Conservation (phyloP, 495 filamentous ascomycete genomes). For the Annulohypoxylon maeteangense region DNA sequence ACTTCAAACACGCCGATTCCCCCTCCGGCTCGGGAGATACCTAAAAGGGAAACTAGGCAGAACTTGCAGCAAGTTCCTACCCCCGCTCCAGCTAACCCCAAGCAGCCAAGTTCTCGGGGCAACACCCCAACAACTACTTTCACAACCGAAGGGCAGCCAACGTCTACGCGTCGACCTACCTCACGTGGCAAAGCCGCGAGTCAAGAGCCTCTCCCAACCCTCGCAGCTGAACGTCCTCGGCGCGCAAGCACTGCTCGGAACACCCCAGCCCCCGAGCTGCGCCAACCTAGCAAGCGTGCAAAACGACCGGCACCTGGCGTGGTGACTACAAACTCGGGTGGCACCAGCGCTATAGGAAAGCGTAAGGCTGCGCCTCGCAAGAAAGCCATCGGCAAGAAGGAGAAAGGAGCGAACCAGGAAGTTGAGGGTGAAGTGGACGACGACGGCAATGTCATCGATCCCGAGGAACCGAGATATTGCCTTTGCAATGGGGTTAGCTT, state of each 20-base stretch:
- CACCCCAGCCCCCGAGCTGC: slow-evolving; percentile 62
- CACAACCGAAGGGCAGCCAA: slow-evolving; percentile 31
- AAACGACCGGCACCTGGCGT: slow-evolving; percentile 83
- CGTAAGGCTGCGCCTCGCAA: slow-evolving; percentile 81
- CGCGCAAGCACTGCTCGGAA: slow-evolving; percentile 67
- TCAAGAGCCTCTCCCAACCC: slow-evolving; percentile 59
- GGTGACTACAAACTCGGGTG: slow-evolving; percentile 77
- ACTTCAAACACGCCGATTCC: slow-evolving; percentile 66
- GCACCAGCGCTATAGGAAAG: slow-evolving; percentile 77
- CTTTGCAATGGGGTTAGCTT: slow-evolving; percentile 91
- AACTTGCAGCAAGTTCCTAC: slow-evolving; percentile 46
- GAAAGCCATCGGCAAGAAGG: slow-evolving; percentile 60
- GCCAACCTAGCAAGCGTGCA: slow-evolving; percentile 58
- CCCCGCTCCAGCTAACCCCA: slow-evolving; percentile 47
- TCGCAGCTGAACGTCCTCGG: slow-evolving; percentile 62
- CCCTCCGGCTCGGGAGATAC: slow-evolving; percentile 58
- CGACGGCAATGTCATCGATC: slow-evolving; percentile 82
- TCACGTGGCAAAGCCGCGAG: slow-evolving; percentile 62
- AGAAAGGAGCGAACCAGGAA: slow-evolving; percentile 59
- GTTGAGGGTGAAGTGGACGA: slow-evolving; percentile 67
- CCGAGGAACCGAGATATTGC: slow-evolving; percentile 89
- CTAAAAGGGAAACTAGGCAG: slow-evolving; percentile 48
- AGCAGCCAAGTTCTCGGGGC: slow-evolving; percentile 41
- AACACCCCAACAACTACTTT: slow-evolving; percentile 36
- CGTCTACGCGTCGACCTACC: slow-evolving; percentile 51